These are phyloP conservation scores for Cyberlindnera americana DNA, from an alignment of 805 yeast species.

Conservation along the genomic window DNA sequence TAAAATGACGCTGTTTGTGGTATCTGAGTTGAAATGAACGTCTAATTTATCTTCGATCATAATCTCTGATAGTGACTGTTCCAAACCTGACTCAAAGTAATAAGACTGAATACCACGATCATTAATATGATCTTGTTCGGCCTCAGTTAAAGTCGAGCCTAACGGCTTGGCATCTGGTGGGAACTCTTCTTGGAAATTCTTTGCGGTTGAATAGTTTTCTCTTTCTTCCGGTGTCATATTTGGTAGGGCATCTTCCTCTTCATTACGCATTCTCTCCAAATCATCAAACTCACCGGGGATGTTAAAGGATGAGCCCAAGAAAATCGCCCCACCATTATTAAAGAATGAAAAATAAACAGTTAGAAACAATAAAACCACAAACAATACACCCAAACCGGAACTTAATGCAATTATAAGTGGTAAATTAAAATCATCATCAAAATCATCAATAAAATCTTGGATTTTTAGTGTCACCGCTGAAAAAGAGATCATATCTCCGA, in stretches of 20 bases:
- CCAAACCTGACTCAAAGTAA: constrained; percentile 28
- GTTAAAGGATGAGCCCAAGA: constrained; percentile 31
- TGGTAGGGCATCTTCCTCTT: constrained; percentile 44
- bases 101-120: constrained; percentile 85
- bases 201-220: constrained; percentile 38
- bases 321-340: constrained; percentile 28
- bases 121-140: constrained; percentile 62
- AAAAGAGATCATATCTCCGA: neutral
- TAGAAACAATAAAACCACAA: constrained; percentile 29
- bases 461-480: neutral
- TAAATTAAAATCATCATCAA: constrained; percentile 27
- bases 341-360: constrained; percentile 30
- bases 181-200: constrained; percentile 32
- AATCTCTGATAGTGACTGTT: constrained; percentile 38
- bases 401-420: constrained; percentile 37
- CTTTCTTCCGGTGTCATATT: constrained; percentile 38
- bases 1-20: constrained; percentile 24
- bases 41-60: constrained; percentile 64
- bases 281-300: constrained; percentile 62
- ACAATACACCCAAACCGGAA: constrained; percentile 35
- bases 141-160: constrained; percentile 56
- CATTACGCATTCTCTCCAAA: constrained; percentile 61
- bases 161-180: constrained; percentile 43
- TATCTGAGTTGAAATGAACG: constrained; percentile 31
- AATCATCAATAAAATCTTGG: constrained; percentile 11